Base-by-base conservation (phyloP, 345 rosid species). In the Eucalyptus erythrocorys region DNA sequence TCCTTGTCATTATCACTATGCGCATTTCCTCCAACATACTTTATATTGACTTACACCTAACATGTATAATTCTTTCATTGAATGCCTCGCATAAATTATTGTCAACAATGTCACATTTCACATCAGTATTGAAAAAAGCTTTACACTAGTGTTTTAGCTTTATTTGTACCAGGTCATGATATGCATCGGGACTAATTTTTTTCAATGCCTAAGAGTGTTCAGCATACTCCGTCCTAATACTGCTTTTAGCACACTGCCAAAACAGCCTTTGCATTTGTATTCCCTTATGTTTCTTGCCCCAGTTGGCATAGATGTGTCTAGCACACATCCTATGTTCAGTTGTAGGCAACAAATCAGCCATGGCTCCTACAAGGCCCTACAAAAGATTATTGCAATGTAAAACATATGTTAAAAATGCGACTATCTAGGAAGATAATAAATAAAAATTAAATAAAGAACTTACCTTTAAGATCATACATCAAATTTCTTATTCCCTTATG, bases 311-410 rank as follows among this genome's bases (percentile, higher is more conserved):
- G 34, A 61, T 30, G 17, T 30, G 13, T 61, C 3, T 13, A 27
- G 17, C 34, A 61, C 1, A 61, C 71, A 30, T 61, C 16, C 19
- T 30, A 61, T 30, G 5, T n/a, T 61, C 0, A 30, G 9, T 1
- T 30, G 0, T 2, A 6, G 7, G 34, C 0, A 27, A 0, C 34
- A 30, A 30, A 3, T 13, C 1, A 30, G 4, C 34, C 71, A 30
- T 3, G 12, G 0, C 71, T 61, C 8, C 3, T 61, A 61, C 5
- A 61, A 61, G 71, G 12, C 61, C 5, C 2, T 22, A 3, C 27
- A 22, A 48, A 22, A 59, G 32, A 59, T 12, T 4, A 59, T 27
- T 59, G 3, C 16, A 59, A 59, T 59, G 22, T 22, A 55, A 55
- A 55, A 8, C 30, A 24, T 8, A 55, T 22, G 3, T 24, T 55